phyloP scores from a whole-genome alignment of 768 basidiomycete species.

The Amanita jacksonii region DNA sequence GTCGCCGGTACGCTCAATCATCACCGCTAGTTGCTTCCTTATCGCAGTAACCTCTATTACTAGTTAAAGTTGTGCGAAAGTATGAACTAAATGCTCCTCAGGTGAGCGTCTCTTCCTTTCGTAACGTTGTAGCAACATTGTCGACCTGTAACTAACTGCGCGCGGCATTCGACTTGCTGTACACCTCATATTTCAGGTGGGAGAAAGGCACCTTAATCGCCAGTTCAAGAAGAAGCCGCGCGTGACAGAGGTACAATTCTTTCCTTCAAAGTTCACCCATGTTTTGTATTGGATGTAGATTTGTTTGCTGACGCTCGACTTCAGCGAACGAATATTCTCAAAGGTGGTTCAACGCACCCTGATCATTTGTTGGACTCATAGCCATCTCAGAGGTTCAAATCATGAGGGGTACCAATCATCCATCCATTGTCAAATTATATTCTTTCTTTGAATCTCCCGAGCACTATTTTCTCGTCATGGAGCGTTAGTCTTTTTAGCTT shows the following conservation, averaged over 20 bases:
- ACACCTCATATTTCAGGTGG: slow-evolving; percentile 43
- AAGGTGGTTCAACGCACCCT: slow-evolving; percentile 41
- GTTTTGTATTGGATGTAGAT: slow-evolving; percentile 4
- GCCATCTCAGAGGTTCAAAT: slow-evolving; percentile 83
- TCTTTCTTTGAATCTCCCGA: slow-evolving; percentile 90
- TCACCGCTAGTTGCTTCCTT: slow-evolving; percentile 10
- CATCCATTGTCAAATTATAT: slow-evolving; percentile 85
- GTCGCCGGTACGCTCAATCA: slow-evolving; percentile 59
- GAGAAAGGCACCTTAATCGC: slow-evolving; percentile 87
- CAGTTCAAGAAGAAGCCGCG: slow-evolving; percentile 97
- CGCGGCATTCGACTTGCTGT: slow-evolving; percentile 19
- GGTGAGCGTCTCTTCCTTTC: slow-evolving; percentile 45
- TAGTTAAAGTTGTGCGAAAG: slow-evolving; percentile 93
- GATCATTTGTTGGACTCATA: slow-evolving; percentile 4
- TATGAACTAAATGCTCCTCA: slow-evolving; percentile 85
- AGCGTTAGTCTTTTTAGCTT: slow-evolving; percentile 44
- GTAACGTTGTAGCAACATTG: slow-evolving; percentile 15
- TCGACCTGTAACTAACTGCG: slow-evolving; percentile 19
- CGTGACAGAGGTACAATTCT: slow-evolving; percentile 89
- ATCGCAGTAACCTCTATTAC: slow-evolving; percentile 13
- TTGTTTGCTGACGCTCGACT: slow-evolving; percentile 22
- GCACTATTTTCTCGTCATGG: slow-evolving; percentile 90
- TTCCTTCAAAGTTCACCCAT: slow-evolving; percentile 15
- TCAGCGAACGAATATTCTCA: slow-evolving; percentile 95
- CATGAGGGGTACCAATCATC: slow-evolving; percentile 91